Evolutionary conservation across 345 rosid species (phyloP), one percentile per base, ranked within the genome.

Genomic region (Euclidium syriacum): DNA sequence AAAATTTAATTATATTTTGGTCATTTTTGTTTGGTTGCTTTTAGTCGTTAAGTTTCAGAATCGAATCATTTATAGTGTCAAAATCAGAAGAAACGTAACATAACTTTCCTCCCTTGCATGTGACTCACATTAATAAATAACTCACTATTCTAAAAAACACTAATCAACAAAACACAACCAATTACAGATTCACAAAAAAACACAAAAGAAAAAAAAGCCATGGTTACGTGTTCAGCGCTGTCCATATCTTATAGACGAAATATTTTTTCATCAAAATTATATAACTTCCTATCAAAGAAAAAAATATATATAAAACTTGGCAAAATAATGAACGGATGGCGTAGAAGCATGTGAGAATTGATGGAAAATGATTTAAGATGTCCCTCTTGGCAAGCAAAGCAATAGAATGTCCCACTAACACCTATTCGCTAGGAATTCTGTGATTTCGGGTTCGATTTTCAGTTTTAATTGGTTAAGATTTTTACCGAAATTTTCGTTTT

Each of bases 371-470:
- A 68, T 64, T 50, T 68, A 61, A 60, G 39, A 40, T 60, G 60
- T 52, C 43, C 40, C 78, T 44, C 78, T 71, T 80, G 79, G 64
- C 74, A 61, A 71, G 58, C 69, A 71, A 61, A 47, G 47, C 74
- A 44, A 58, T 41, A 52, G 17, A 68, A 59, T 62, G 52, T 57
- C 6, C 24, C 35, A 32, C 11, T 32, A 32, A 42, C 17, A 16
- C 20, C 30, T n/a, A n/a, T n/a, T n/a, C n/a, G n/a, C n/a, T n/a
- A n/a, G n/a, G n/a, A n/a, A n/a, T n/a, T n/a, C n/a, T n/a, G n/a
- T n/a, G n/a, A n/a, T n/a, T n/a, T n/a, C n/a, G n/a, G n/a, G n/a
- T n/a, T n/a, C n/a, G n/a, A n/a, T n/a, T n/a, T n/a, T n/a, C n/a
- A n/a, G n/a, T n/a, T n/a, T n/a, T n/a, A n/a, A n/a, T n/a, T n/a